Conservation (phyloP, 1,284 basidiomycete genomes). For the Pseudozyma hubeiensis region DNA sequence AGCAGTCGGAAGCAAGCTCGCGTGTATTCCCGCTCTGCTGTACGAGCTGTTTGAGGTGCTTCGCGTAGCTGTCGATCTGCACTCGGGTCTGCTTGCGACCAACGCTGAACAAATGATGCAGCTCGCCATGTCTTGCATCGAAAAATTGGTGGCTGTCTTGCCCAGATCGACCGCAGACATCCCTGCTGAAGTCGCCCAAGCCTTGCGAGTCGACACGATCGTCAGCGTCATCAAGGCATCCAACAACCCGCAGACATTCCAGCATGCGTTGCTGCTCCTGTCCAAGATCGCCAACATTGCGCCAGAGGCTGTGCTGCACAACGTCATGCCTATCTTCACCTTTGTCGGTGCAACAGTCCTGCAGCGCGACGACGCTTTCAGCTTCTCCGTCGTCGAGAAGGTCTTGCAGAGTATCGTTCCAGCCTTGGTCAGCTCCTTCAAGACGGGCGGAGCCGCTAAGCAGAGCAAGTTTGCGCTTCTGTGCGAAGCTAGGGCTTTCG, state of each 20-base stretch:
- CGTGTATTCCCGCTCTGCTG: conserved; percentile 79
- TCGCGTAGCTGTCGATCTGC: conserved; percentile 75
- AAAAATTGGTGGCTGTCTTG: conserved; percentile 75
- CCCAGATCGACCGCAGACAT: conserved; percentile 31
- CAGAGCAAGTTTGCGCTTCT: conserved; percentile 46
- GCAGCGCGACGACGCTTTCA: conserved; percentile 94
- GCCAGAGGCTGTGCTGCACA: conserved; percentile 90
- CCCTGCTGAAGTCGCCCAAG: conserved; percentile 51
- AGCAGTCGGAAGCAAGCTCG: conserved; percentile 75
- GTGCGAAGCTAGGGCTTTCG: conserved; percentile 72
- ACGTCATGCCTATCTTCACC: conserved; percentile 98
- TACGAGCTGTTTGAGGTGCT: conserved; percentile 81
- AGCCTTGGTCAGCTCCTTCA: conserved; percentile 76
- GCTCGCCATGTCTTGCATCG: conserved; percentile 79
- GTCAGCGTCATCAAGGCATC: conserved; percentile 71
- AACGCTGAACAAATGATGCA: conserved; percentile 89
- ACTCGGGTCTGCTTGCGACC: conserved; percentile 70
- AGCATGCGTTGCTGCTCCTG: conserved; percentile 91
- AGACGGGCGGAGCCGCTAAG: conserved; percentile 50
- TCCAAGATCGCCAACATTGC: conserved; percentile 84
- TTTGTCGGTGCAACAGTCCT: conserved; percentile 98
- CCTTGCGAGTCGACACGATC: conserved; percentile 60
- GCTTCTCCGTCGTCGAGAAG: conserved; percentile 94
- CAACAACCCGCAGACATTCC: conserved; percentile 91
- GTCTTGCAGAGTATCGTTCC: conserved; percentile 93